Percentiles rank a stretch among this genome's conserved stretches.
These are phyloP conservation scores for Pseudocercospora crystallina DNA, from an alignment of 2,329 filamentous ascomycete species.

Conservation along the genomic window DNA sequence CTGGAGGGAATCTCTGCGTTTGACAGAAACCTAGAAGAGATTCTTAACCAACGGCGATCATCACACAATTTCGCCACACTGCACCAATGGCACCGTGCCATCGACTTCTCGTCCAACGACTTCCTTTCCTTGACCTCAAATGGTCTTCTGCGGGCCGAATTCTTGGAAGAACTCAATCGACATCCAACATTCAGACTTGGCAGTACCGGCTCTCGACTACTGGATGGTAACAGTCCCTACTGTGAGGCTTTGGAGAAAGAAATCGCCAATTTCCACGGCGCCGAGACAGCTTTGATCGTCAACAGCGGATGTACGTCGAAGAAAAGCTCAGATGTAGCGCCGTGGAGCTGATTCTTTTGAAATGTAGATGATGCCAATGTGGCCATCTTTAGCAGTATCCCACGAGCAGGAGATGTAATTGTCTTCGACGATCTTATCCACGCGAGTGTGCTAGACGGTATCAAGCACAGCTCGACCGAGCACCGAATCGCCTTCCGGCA, in stretches of 20 bases:
- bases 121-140: not conserved
- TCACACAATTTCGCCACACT: too few relatives aligned
- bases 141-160: not conserved
- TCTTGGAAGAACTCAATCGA: not conserved
- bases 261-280: slow-evolving; percentile 8
- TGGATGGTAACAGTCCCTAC: slow-evolving; percentile 7
- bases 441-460: slow-evolving; percentile 5
- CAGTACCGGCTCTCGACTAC: not conserved
- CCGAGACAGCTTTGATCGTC: slow-evolving; percentile 3
- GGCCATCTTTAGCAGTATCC: slow-evolving; percentile 2
- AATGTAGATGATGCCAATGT: slow-evolving; percentile 1
- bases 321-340: too few relatives aligned
- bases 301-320: not conserved
- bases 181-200: not conserved
- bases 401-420: slow-evolving; percentile 9
- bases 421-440: slow-evolving; percentile 10
- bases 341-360: too few relatives aligned
- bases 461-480: not conserved
- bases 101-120: slow-evolving; percentile 9
- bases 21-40: too few relatives aligned
- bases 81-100: too few relatives aligned
- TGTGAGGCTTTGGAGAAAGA: slow-evolving; percentile 3
- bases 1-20: too few relatives aligned
- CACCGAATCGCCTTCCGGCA: not conserved
- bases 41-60: too few relatives aligned